A percentile compares a stretch with the other conserved stretches of the same genome.
These are phyloP conservation scores for apple (Malus domestica) DNA, from an alignment of 306 rosid species.

Conservation along the genomic window DNA sequence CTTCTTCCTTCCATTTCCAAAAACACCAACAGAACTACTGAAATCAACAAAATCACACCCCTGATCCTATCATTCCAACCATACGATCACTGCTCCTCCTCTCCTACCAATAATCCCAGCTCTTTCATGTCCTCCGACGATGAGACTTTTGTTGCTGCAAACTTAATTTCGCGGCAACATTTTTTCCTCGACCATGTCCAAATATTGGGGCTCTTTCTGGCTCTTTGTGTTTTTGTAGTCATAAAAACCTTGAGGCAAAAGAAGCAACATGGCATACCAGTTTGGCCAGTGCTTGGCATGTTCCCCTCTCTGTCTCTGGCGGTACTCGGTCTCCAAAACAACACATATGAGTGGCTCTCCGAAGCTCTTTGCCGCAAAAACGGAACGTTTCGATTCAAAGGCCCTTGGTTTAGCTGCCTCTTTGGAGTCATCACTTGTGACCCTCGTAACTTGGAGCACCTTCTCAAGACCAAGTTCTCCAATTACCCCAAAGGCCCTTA, in stretches of 20 bases:
- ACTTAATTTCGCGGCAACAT: not conserved
- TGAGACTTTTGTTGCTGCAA: too few relatives aligned
- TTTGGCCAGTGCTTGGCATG: conserved; percentile 84
- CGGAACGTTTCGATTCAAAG: conserved; percentile 58
- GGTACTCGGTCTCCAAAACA: conserved; percentile 29
- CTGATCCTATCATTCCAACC: conserved; percentile 26
- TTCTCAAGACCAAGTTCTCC: conserved; percentile 70
- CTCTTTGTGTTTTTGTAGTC: conserved; percentile 42
- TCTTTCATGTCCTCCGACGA: not conserved
- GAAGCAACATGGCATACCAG: conserved; percentile 47
- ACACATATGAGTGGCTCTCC: conserved; percentile 65
- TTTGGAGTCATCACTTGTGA: conserved; percentile 63
- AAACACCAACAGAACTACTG: too few relatives aligned
- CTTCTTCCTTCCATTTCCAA: too few relatives aligned
- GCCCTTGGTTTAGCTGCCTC: conserved; percentile 64
- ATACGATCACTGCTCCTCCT: conserved; percentile 24
- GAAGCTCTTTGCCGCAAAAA: conserved; percentile 34
- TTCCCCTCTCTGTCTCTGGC: conserved; percentile 47
- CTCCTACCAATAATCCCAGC: conserved; percentile 19
- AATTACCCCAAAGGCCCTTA: conserved; percentile 73
- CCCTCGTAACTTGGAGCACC: conserved; percentile 75
- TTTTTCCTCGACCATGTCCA: conserved; percentile 37
- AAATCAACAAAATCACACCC: too few relatives aligned
- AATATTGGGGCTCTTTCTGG: conserved; percentile 45
- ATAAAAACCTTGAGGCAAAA: conserved; percentile 60